A percentile compares a stretch with the other conserved stretches of the same genome.
Evolutionary conservation across 768 basidiomycete species (phyloP).

Genomic region (Mycena latifolia): DNA sequence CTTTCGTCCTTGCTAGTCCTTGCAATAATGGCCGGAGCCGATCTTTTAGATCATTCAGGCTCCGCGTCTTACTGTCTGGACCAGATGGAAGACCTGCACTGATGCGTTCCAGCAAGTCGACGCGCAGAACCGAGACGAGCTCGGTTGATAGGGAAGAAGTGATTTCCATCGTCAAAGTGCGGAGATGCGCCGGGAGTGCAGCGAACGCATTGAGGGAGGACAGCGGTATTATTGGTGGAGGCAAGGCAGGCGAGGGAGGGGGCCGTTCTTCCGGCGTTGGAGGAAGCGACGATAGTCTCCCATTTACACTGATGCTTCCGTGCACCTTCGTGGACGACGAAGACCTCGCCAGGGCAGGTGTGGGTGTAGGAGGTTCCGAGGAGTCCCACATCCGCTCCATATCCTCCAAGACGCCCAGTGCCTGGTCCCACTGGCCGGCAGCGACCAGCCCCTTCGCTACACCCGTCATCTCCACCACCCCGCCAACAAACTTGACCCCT

Average conservation of each 20-base stretch:
- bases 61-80: conserved; percentile 50
- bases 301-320: conserved; percentile 25
- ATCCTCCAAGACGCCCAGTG: conserved; percentile 79
- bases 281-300: conserved; percentile 45
- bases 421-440: conserved; percentile 91
- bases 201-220: conserved; percentile 79
- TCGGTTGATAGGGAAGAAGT: conserved; percentile 82
- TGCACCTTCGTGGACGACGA: conserved; percentile 18
- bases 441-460: conserved; percentile 81
- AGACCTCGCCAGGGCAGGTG: conserved; percentile 10
- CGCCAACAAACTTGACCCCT: conserved; percentile 72
- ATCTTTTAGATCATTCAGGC: conserved; percentile 74
- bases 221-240: conserved; percentile 59
- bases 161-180: conserved; percentile 80
- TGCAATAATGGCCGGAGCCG: conserved; percentile 78
- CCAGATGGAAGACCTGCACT: conserved; percentile 36
- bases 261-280: conserved; percentile 53
- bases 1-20: conserved; percentile 81
- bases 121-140: conserved; percentile 76
- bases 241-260: conserved; percentile 33
- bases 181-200: conserved; percentile 81
- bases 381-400: conserved; percentile 70
- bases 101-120: conserved; percentile 73
- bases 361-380: conserved; percentile 15
- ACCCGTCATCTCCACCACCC: conserved; percentile 82